Percentiles rank a stretch among this genome's conserved stretches.
Conservation (phyloP, 2,329 filamentous ascomycete genomes). For the Ustulina deusta region DNA sequence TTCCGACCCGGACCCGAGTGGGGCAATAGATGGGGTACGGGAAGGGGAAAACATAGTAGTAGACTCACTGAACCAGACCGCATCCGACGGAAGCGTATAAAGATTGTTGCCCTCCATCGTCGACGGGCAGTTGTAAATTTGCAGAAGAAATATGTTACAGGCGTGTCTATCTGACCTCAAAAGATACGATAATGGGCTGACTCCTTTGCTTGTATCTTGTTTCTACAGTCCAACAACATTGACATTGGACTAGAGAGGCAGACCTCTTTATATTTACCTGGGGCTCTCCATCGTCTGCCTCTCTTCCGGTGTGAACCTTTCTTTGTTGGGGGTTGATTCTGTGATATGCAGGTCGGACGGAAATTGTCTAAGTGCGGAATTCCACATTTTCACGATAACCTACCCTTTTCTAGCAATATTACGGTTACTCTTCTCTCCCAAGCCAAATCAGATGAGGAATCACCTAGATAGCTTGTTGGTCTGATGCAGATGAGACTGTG, state of each 20-base stretch:
- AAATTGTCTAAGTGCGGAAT: conserved; percentile 16
- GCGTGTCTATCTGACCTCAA: not conserved
- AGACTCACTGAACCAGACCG: conserved; percentile 48
- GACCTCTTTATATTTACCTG: conserved; percentile 15
- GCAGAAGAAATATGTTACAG: not conserved
- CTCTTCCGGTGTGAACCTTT: not conserved
- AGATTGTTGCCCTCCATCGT: conserved; percentile 25
- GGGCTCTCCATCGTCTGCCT: not conserved
- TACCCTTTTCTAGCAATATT: not conserved
- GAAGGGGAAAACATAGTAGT: not conserved
- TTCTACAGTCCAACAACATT: not conserved
- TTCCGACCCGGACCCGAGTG: not conserved
- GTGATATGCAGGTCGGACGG: conserved; percentile 7
- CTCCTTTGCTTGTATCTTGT: not conserved
- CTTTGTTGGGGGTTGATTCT: not conserved
- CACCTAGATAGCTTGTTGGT: not conserved
- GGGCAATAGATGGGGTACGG: not conserved
- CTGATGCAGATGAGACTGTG: conserved; percentile 2
- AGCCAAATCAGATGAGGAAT: not conserved
- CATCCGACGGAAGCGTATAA: conserved; percentile 44
- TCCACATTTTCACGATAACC: not conserved
- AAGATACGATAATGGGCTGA: not conserved
- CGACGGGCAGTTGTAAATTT: not conserved
- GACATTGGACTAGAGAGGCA: not conserved
- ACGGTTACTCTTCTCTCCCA: not conserved